Base-by-base conservation (phyloP, 2,329 filamentous ascomycete species). In the Sporothrix globosa region DNA sequence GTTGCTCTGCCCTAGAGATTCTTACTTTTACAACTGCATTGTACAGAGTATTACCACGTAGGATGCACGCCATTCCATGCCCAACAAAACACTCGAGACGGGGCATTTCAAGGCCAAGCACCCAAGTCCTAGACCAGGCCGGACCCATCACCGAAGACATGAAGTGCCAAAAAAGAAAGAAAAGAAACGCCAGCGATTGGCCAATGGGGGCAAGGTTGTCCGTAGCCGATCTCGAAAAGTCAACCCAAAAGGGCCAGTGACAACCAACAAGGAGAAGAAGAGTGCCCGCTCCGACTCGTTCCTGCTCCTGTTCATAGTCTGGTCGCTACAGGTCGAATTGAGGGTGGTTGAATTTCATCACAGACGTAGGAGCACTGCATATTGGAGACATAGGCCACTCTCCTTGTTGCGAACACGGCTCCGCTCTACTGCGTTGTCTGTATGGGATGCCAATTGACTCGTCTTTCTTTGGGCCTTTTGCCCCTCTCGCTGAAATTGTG, bases 141-240 rank as follows among this genome's bases (percentile, higher is more conserved):
- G 27, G 27, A 27, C 6, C 5, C 53, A 19, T 56, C 5, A 21
- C 53, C 52, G 5, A 34, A 9, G 34, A 34, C 30, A 30, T 30
- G 34, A 58, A 19, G 39, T 63, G 58, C 17, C 41, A 44, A 21
- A 21, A 11, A 14, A 1, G 5, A 1, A 17, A 44, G 13, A 30
- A 48, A 24, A 50, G 44, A 48, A 48, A 30, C 19, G 27, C 27
- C 17, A 17, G 10, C 63, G 30, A 67, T 67, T 67, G 63, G 63
- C 63, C 63, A 67, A 53, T 67, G 30, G 63, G 48, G n/a, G 34
- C 56, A 21, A 24, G n/a, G 56, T 44, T n/a, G 10, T 61, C 56
- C 56, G n/a, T 44, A 61, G 34, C 19, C 11, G 34, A 61, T 61
- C 34, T 24, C 56, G 56, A 41, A 44, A 44, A 60, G 19, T 21